Percentiles rank a stretch among this genome's conserved stretches.
Conservation (phyloP, 2,329 filamentous ascomycete species). For the Diaporthe citriasiana region DNA sequence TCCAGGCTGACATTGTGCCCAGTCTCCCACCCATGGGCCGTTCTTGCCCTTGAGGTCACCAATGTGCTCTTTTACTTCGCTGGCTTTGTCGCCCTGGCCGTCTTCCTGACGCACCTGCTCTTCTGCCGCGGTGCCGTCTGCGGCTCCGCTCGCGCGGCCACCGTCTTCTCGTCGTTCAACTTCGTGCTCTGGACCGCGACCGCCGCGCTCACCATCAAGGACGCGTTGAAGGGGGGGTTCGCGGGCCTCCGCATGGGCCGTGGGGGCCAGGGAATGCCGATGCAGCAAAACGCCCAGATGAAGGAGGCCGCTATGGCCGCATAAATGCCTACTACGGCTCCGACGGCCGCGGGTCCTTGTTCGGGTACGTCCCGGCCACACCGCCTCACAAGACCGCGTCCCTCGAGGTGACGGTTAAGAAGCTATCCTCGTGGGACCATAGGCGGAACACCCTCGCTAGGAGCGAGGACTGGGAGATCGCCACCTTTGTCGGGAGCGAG, state of each 20-base stretch:
- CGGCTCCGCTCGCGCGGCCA: slow-evolving; percentile 66
- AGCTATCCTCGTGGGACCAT: slow-evolving; percentile 44
- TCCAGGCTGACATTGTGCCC: not conserved
- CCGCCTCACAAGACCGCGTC: slow-evolving; percentile 31
- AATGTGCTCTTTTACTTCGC: slow-evolving; percentile 71
- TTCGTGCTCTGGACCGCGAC: slow-evolving; percentile 68
- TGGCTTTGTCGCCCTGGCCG: slow-evolving; percentile 70
- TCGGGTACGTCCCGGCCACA: slow-evolving; percentile 31
- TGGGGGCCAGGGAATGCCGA: slow-evolving; percentile 50
- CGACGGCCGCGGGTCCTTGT: slow-evolving; percentile 10
- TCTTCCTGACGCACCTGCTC: slow-evolving; percentile 68
- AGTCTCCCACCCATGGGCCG: slow-evolving; percentile 64
- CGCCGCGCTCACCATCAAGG: slow-evolving; percentile 60
- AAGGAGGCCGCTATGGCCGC: slow-evolving; percentile 50
- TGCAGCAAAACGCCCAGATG: slow-evolving; percentile 52
- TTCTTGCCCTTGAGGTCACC: slow-evolving; percentile 63
- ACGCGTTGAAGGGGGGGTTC: slow-evolving; percentile 61
- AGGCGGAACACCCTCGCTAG: slow-evolving; percentile 13
- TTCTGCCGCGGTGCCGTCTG: slow-evolving; percentile 72
- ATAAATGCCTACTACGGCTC: slow-evolving; percentile 38
- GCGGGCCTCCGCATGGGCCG: slow-evolving; percentile 36
- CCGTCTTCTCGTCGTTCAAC: slow-evolving; percentile 67
- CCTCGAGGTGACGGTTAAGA: slow-evolving; percentile 42
- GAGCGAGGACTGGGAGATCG: slow-evolving; percentile 41
- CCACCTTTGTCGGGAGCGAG: slow-evolving; percentile 39